phyloP scores from a whole-genome alignment of 352 stramenopile genomes.

The Phytophthora colocasiae region DNA sequence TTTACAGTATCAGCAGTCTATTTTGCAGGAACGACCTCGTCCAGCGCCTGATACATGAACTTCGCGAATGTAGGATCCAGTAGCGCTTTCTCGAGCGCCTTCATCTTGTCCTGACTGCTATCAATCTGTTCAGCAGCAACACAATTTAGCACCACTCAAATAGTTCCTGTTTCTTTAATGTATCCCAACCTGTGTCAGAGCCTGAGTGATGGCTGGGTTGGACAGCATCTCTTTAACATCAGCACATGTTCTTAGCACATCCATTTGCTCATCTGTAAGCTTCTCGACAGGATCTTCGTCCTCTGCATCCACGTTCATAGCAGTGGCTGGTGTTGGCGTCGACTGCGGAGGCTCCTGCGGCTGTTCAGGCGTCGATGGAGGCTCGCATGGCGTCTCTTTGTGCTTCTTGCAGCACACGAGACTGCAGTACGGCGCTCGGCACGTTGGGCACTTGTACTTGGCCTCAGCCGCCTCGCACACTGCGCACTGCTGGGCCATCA shows the following conservation, averaged over 20 bases:
- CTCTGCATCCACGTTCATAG: constrained; percentile 42
- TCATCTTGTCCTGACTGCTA: constrained; percentile 65
- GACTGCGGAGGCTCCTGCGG: constrained; percentile 13
- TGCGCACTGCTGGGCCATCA: constrained; percentile 58
- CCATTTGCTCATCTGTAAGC: constrained; percentile 65
- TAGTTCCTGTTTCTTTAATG: neutral
- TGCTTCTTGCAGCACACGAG: constrained; percentile 82
- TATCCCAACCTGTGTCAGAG: constrained; percentile 57
- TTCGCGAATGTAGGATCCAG: constrained; percentile 71
- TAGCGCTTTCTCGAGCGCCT: constrained; percentile 80
- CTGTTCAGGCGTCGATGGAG: constrained; percentile 15
- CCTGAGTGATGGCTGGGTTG: constrained; percentile 55
- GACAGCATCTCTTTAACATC: constrained; percentile 50
- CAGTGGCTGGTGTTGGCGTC: constrained; percentile 10
- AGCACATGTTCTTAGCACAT: constrained; percentile 38
- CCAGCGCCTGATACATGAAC: constrained; percentile 82
- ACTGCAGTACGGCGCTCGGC: constrained; percentile 78
- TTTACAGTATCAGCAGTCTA: constrained; percentile 14
- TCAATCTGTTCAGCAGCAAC: constrained; percentile 58
- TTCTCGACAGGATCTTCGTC: constrained; percentile 45
- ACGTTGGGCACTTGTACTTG: constrained; percentile 89
- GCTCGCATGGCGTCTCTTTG: constrained; percentile 71
- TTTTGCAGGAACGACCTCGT: constrained; percentile 52
- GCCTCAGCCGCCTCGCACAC: constrained; percentile 58
- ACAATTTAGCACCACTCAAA: neutral